Evolutionary conservation across 2,329 filamentous ascomycete genomes (phyloP).

Genomic region (Stachybotrys elegans): DNA sequence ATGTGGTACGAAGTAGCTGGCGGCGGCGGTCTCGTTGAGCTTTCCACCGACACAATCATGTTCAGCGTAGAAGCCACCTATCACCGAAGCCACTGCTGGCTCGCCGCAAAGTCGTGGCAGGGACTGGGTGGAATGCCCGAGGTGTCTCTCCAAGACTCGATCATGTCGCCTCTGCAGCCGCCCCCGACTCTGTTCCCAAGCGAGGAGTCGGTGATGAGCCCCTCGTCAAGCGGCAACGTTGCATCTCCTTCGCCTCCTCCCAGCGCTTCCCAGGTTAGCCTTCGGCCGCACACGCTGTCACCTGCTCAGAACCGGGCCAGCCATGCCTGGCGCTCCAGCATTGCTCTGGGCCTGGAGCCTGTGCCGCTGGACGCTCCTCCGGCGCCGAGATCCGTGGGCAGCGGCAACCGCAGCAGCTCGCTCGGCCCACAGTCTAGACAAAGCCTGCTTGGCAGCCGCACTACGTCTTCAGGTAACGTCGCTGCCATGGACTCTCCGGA

Average conservation of each 20-base stretch:
- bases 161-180: conserved; percentile 33
- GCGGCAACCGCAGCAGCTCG: conserved; percentile 30
- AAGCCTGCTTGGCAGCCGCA: conserved; percentile 26
- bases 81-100: conserved; percentile 53
- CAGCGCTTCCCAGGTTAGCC: conserved; percentile 17
- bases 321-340: conserved; percentile 35
- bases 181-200: conserved; percentile 30
- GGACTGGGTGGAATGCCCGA: conserved; percentile 23
- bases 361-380: conserved; percentile 31
- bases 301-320: conserved; percentile 27
- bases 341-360: conserved; percentile 37
- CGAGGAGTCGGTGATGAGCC: conserved; percentile 19
- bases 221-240: conserved; percentile 12
- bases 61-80: conserved; percentile 59
- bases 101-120: conserved; percentile 47
- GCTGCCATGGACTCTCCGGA: conserved; percentile 15
- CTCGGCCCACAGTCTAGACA: conserved; percentile 26
- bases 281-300: conserved; percentile 34
- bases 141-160: conserved; percentile 21
- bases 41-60: conserved; percentile 55
- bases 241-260: conserved; percentile 22
- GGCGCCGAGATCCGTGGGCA: conserved; percentile 9
- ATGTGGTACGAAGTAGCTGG: conserved; percentile 74
- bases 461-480: conserved; percentile 30
- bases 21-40: conserved; percentile 50